phyloP scores from a whole-genome alignment of 2,329 filamentous ascomycete species.

The Phialemoniopsis sp. region DNA sequence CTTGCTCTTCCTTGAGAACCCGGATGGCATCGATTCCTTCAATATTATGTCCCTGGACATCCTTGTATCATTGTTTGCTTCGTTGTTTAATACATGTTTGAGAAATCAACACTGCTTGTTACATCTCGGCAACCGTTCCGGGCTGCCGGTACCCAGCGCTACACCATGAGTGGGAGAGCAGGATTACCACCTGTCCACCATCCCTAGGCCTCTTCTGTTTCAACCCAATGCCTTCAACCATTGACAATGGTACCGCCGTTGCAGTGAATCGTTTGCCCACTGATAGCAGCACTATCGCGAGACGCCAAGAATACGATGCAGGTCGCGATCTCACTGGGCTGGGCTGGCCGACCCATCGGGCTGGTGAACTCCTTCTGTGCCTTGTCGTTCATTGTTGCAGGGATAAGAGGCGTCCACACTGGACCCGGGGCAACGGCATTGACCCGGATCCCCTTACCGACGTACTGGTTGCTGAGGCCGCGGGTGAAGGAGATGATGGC shows the following conservation, averaged over 20 bases:
- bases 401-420: slow-evolving; percentile 75
- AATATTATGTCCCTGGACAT: too few relatives aligned
- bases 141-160: background rate
- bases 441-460: slow-evolving; percentile 68
- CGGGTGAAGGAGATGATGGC: slow-evolving; percentile 78
- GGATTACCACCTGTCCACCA: background rate
- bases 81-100: background rate
- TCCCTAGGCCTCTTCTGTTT: background rate
- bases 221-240: slow-evolving; percentile 26
- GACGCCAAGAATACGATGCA: slow-evolving; percentile 79
- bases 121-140: background rate
- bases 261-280: slow-evolving; percentile 60
- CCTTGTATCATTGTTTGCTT: too few relatives aligned
- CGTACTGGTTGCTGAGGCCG: slow-evolving; percentile 70
- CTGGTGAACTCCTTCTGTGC: slow-evolving; percentile 69
- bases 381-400: slow-evolving; percentile 65
- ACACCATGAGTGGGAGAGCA: too few relatives aligned
- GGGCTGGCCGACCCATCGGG: slow-evolving; percentile 73
- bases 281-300: slow-evolving; percentile 68
- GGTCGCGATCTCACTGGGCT: slow-evolving; percentile 78
- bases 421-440: slow-evolving; percentile 76
- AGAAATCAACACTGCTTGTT: background rate
- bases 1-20: too few relatives aligned
- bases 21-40: too few relatives aligned
- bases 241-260: slow-evolving; percentile 47